A percentile compares a stretch with the other conserved stretches of the same genome.
These are phyloP conservation scores for Lunasporangiospora selenospora DNA, from an alignment of 192 early-diverging fungal genomes.

Conservation along the genomic window DNA sequence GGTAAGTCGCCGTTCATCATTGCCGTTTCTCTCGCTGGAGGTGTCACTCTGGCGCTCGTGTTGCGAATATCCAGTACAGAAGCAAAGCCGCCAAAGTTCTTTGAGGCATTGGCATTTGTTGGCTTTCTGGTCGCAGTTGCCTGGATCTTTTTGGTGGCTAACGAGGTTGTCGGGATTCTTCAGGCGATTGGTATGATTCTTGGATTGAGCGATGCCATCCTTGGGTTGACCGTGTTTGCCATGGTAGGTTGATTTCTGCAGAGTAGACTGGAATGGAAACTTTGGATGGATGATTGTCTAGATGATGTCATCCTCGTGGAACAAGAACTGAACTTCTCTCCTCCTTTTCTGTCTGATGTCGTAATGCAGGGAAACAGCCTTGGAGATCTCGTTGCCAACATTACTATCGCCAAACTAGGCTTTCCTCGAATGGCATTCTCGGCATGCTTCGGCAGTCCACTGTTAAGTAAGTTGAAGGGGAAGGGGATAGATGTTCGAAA, in stretches of 20 bases:
- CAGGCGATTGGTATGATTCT: conserved; percentile 73
- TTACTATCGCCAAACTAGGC: conserved; percentile 85
- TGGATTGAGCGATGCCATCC: conserved; percentile 74
- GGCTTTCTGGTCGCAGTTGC: conserved; percentile 76
- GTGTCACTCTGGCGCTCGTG: conserved; percentile 2
- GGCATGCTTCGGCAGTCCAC: conserved; percentile 90
- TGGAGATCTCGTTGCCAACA: conserved; percentile 88
- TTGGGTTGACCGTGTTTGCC: conserved; percentile 81
- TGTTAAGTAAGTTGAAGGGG: conserved; percentile 85
- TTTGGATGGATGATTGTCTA: no score
- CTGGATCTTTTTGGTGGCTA: conserved; percentile 85
- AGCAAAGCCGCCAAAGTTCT: conserved; percentile 25
- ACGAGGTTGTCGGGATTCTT: conserved; percentile 84
- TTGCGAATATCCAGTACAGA: conserved; percentile 26
- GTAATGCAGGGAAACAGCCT: conserved; percentile 72
- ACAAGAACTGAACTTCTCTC: neutral
- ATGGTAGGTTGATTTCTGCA: conserved; percentile 68
- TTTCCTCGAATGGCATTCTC: conserved; percentile 90
- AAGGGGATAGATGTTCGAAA: no score
- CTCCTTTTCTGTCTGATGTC: neutral
- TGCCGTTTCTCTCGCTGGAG: conserved; percentile 15
- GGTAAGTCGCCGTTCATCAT: conserved; percentile 7
- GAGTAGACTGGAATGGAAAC: no score
- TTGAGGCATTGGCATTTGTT: conserved; percentile 55
- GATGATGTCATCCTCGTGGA: neutral